phyloP scores from a whole-genome alignment of 495 filamentous ascomycete genomes.

The Penicillium pulvis region DNA sequence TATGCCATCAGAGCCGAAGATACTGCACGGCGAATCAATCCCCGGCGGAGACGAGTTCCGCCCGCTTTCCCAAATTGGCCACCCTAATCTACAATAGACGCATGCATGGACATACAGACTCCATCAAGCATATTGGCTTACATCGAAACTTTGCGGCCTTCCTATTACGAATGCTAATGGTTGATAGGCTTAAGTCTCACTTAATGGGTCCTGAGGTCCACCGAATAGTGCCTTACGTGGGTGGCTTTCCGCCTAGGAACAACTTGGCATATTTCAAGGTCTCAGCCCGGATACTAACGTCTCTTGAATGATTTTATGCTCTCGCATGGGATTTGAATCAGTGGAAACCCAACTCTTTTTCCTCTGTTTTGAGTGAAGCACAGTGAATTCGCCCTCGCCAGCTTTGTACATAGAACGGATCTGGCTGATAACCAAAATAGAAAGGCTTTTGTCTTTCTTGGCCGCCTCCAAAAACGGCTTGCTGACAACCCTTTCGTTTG shows the following conservation, averaged over 20 bases:
- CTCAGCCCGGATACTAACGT: neutral
- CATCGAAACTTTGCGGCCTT: neutral
- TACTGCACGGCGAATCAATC: neutral
- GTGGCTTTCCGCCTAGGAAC: neutral
- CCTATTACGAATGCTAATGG: neutral
- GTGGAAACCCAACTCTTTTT: no score
- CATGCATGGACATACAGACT: neutral
- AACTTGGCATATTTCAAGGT: neutral
- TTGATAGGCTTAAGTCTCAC: neutral
- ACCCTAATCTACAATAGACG: neutral
- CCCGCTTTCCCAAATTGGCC: neutral
- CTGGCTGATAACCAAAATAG: no score
- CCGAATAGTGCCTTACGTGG: conserved; percentile 5
- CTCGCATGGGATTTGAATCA: no score
- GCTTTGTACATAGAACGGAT: no score
- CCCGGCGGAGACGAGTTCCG: neutral
- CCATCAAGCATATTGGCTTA: neutral
- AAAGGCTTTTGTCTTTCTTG: no score
- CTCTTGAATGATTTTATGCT: no score
- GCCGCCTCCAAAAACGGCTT: neutral
- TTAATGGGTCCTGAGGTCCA: neutral
- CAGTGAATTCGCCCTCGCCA: neutral
- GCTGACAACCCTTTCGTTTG: conserved; percentile 11
- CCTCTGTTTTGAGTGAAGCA: no score
- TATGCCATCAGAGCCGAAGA: neutral